Base-by-base conservation (phyloP, 768 basidiomycete species). In the Xerocomellus dryophilus region DNA sequence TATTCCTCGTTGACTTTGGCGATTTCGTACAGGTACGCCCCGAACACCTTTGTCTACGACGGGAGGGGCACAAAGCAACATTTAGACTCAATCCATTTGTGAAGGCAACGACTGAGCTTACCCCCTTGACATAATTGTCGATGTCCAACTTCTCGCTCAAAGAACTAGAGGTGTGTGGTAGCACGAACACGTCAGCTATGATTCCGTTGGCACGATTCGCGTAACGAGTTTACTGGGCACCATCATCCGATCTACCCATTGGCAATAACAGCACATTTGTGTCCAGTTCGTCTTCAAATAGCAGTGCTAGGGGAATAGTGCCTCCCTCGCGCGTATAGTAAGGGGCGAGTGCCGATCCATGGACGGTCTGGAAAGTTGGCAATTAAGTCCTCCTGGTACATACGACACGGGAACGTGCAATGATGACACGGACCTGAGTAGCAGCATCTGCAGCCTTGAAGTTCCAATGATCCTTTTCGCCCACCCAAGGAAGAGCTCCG, bases 231-330 rank as follows among this genome's bases (percentile, higher is more conserved):
- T 66, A 90, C 85, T 92, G 90, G 38, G 90, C 88, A 61, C 93
- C 94, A 63, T 96, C 93, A 66, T 98, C 92, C 2, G 90, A 90
- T 50, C 91, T 77, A 5, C 92, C 92, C 85, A 94, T 93, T 0
- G 93, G 93, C 39, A 95, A 75, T 39, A 96, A 74, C 50, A 93
- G 66, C 12, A 95, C 90, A 65, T 92, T 94, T 51, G 88, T 83
- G 17, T 81, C 79, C 38, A 96, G 75, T 31, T 81, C 80, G 62
- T 93, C 87, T 21, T 92, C 90, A 64, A 97, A 93, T 2, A 89
- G 90, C 35, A 93, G 76, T 5, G 90, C 91, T 20, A 94, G 86
- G 2, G 92, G 92, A 57, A 93, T 93, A 6, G 88, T 90, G 2
- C 93, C 93, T 21, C 90, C 91, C 69, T 94, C 91, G 38, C 27